These are phyloP conservation scores for Pythium phragmiticola DNA, from an alignment of 352 stramenopile genomes.

Conservation along the genomic window DNA sequence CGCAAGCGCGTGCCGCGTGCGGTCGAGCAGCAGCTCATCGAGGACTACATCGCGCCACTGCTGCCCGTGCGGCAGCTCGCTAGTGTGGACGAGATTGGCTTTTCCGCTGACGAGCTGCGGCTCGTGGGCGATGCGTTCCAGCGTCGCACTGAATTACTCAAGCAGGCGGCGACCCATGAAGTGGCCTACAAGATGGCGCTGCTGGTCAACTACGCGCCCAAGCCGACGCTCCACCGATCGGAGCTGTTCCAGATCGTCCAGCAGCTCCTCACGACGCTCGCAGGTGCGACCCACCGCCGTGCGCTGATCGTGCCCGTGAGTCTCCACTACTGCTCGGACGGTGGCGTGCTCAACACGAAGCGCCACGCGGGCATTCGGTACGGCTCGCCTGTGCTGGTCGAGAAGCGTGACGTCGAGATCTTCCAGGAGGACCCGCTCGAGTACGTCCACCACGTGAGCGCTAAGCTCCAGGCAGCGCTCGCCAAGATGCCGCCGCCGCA, in stretches of 20 bases:
- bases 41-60: constrained; percentile 62
- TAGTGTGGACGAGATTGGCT: constrained; percentile 18
- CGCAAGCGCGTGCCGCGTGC: constrained; percentile 41
- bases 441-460: constrained; percentile 63
- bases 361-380: constrained; percentile 62
- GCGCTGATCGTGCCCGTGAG: constrained; percentile 61
- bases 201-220: constrained; percentile 48
- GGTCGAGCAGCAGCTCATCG: constrained; percentile 51
- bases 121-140: constrained; percentile 35
- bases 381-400: constrained; percentile 59
- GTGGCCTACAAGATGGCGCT: constrained; percentile 62
- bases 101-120: constrained; percentile 28
- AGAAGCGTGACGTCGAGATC: constrained; percentile 53
- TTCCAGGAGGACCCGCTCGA: constrained; percentile 64
- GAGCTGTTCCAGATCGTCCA: constrained; percentile 54
- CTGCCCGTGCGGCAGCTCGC: constrained; percentile 15
- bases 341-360: constrained; percentile 42
- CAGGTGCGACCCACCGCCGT: constrained; percentile 36
- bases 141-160: constrained; percentile 46
- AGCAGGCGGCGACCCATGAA: constrained; percentile 41
- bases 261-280: constrained; percentile 47
- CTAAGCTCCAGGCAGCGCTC: constrained; percentile 48
- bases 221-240: constrained; percentile 37
- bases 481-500: constrained; percentile 51
- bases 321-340: constrained; percentile 59